Evolutionary conservation across 1,284 basidiomycete species (phyloP).

Genomic region (Moesziomyces globuligerus): DNA sequence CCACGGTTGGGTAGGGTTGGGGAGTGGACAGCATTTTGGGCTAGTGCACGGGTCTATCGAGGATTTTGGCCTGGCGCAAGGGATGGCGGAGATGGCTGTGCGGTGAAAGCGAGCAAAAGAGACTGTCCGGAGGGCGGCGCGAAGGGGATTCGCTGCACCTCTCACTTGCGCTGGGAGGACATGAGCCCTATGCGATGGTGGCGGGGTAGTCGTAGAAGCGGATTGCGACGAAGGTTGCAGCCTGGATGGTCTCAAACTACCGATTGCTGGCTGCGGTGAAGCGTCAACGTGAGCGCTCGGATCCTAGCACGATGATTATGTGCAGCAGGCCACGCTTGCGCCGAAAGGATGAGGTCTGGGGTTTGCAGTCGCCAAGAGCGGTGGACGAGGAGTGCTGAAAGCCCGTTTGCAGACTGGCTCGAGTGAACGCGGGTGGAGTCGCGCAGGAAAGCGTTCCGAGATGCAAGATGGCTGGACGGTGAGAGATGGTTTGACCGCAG

Average conservation of each 20-base stretch:
- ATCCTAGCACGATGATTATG: no score
- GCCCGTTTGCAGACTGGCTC: background rate
- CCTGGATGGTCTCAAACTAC: background rate
- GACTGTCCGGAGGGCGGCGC: constrained; percentile 14
- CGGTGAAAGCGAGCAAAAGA: background rate
- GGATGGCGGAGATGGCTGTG: background rate
- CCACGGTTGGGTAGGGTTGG: constrained; percentile 63
- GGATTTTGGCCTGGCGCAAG: no score
- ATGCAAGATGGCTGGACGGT: background rate
- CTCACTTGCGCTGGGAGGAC: constrained; percentile 18
- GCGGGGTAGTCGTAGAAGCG: background rate
- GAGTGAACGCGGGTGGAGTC: background rate
- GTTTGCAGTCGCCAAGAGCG: no score
- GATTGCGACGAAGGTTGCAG: background rate
- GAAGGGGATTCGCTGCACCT: constrained; percentile 28
- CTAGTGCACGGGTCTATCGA: constrained; percentile 8
- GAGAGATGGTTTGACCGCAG: constrained; percentile 19
- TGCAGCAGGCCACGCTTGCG: no score
- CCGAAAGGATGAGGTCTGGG: no score
- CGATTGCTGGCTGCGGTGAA: background rate
- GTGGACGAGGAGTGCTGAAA: no score
- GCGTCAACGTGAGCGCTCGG: no score
- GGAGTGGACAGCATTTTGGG: constrained; percentile 65
- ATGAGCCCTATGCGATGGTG: constrained; percentile 13
- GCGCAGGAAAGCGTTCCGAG: background rate